phyloP scores from a whole-genome alignment of 1,139 yeast genomes.

The Casaregolazyma lundiana region DNA sequence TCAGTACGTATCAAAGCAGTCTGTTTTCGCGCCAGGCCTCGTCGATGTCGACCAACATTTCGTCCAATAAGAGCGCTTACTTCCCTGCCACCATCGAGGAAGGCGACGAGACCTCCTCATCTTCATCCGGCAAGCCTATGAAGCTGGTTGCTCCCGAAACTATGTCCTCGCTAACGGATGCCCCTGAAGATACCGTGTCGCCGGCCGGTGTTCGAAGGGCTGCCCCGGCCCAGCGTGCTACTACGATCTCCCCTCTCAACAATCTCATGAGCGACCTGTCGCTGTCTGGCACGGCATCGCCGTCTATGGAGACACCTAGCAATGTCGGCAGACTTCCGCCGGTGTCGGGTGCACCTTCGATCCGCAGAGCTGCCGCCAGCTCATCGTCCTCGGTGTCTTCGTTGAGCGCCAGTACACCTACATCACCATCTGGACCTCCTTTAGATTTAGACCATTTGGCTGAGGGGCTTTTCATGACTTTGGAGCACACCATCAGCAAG shows the following conservation, averaged over 20 bases:
- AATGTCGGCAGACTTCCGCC: not conserved
- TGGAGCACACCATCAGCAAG: constrained; percentile 16
- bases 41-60: constrained; percentile 17
- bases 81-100: constrained; percentile 8
- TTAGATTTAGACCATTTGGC: constrained; percentile 3
- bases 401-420: not conserved
- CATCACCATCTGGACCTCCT: not conserved
- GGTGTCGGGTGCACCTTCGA: not conserved
- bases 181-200: constrained; percentile 3
- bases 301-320: not conserved
- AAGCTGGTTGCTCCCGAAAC: constrained; percentile 23
- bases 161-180: constrained; percentile 16
- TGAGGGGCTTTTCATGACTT: constrained; percentile 11
- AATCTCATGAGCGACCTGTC: not conserved
- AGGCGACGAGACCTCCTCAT: constrained; percentile 12
- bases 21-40: constrained; percentile 24
- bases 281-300: not conserved
- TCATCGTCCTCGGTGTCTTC: not conserved
- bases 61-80: constrained; percentile 7
- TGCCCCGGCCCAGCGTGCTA: not conserved
- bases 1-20: constrained; percentile 23
- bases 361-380: not conserved
- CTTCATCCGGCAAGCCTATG: constrained; percentile 20
- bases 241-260: not conserved
- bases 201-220: not conserved